Base-by-base conservation (phyloP, 2,329 filamentous ascomycete genomes). In the Aspergillus floridensis region DNA sequence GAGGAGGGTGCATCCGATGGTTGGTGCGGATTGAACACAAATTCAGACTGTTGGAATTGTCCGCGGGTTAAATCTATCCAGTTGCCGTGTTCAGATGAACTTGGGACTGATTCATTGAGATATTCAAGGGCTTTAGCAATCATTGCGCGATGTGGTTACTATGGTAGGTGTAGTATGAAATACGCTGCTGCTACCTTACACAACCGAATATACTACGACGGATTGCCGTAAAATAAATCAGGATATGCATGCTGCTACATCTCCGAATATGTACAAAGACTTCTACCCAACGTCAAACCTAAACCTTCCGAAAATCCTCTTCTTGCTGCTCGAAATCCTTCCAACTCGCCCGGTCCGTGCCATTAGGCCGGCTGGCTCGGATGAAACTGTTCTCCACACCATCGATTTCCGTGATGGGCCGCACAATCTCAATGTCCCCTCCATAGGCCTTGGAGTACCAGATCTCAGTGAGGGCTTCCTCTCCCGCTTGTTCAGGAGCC, bases 311-410 rank as follows among this genome's bases (percentile, higher is more conserved):
- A 24, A 56, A 58, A 65, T 75, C 72, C 4, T 65, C 68, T 46
- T 73, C 68, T 10, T 65, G 54, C 31, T 57, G 46, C 38, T 57
- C 54, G 35, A 74, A 74, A 32, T 68, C 72, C 19, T 76, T 70
- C 82, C 82, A 85, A 14, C 70, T 78, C 4, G 82, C 73, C 46
- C 68, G 66, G 70, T 85, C 82, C 32, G 73, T 78, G 2, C 82
- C 82, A 70, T 84, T 85, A 4, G 82, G 82, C 58, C 80, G 75
- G 60, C 79, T 79, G 49, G 76, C 79, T 47, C 80, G 74, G 31
- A 79, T 61, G 63, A 82, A 82, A 29, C 74, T 76, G 65, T 80
- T 81, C 68, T 80, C 79, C 12, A 79, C 77, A 0, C 79, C 80
- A 35, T 80, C 77, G 46, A 82, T 76, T 53, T 73, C 69, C 8